Evolutionary conservation across 2,329 filamentous ascomycete genomes (phyloP).

Genomic region (Neofusicoccum ribis): DNA sequence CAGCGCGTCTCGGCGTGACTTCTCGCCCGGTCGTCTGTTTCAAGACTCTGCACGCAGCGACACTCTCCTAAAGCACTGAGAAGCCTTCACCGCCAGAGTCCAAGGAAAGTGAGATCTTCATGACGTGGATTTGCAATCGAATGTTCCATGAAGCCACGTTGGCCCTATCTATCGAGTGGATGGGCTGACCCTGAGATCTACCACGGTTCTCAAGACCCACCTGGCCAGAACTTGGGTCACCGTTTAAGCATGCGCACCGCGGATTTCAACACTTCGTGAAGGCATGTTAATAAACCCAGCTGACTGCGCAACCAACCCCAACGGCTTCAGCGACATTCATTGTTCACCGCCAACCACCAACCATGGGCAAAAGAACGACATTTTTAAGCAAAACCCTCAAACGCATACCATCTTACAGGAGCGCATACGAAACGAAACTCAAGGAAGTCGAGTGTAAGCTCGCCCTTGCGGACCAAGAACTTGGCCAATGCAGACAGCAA

Average conservation of each 20-base stretch:
- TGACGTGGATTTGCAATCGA: background rate
- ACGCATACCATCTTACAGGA: background rate
- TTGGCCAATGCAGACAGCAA: background rate
- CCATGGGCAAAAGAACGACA: background rate
- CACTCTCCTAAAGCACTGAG: no score
- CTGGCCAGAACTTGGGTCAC: background rate
- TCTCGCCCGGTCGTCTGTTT: no score
- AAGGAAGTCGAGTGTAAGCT: background rate
- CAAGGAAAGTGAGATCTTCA: background rate
- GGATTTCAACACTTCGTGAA: no score
- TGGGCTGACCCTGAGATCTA: background rate
- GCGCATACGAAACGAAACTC: no score
- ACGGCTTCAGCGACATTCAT: no score
- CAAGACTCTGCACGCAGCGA: no score
- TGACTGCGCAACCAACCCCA: no score
- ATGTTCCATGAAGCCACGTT: slow-evolving; percentile 9
- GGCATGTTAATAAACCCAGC: no score
- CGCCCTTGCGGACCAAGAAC: background rate
- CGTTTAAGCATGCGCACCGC: no score
- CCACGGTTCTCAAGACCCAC: background rate
- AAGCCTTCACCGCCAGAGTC: background rate
- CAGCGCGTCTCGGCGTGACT: no score
- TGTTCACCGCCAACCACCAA: background rate
- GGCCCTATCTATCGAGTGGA: background rate
- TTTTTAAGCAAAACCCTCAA: slow-evolving; percentile 6